Percentiles rank a stretch among this genome's conserved stretches.
Conservation (phyloP, 805 yeast genomes). For the Kurtzmaniella fragi region DNA sequence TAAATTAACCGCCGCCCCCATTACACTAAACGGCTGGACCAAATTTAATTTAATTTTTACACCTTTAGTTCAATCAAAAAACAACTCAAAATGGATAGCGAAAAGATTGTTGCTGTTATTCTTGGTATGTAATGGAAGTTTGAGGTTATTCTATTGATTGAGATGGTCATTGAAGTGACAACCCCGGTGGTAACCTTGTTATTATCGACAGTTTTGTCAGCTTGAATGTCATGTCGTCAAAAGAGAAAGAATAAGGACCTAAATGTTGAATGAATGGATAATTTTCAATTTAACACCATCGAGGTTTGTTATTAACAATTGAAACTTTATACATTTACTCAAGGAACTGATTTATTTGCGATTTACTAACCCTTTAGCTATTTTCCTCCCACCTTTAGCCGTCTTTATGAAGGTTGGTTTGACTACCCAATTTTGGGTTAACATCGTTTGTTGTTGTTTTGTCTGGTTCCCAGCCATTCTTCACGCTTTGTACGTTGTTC, state of each 20-base stretch:
- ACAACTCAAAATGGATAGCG: slow-evolving; percentile 32
- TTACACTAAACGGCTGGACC: slow-evolving; percentile 15
- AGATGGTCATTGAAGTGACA: no score
- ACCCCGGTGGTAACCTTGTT: no score
- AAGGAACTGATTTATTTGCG: no score
- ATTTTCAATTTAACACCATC: no score
- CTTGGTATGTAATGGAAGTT: slow-evolving; percentile 20
- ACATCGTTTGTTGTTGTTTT: slow-evolving; percentile 56
- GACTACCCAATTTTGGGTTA: slow-evolving; percentile 59
- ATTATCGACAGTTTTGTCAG: no score
- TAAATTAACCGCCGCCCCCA: slow-evolving; percentile 7
- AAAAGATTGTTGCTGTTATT: slow-evolving; percentile 36
- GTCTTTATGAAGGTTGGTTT: slow-evolving; percentile 68
- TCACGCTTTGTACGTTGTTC: slow-evolving; percentile 66
- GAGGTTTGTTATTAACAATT: no score
- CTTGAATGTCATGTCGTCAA: no score
- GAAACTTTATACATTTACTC: no score
- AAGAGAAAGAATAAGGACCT: no score
- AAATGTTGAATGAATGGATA: no score
- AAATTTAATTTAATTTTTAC: slow-evolving; percentile 3
- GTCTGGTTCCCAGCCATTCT: slow-evolving; percentile 77
- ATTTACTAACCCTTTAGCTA: slow-evolving; percentile 33
- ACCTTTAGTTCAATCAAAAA: not conserved
- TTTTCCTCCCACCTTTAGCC: slow-evolving; percentile 71
- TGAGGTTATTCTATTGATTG: no score